Conservation (phyloP, 805 yeast species). For the Starmera caribaea region DNA sequence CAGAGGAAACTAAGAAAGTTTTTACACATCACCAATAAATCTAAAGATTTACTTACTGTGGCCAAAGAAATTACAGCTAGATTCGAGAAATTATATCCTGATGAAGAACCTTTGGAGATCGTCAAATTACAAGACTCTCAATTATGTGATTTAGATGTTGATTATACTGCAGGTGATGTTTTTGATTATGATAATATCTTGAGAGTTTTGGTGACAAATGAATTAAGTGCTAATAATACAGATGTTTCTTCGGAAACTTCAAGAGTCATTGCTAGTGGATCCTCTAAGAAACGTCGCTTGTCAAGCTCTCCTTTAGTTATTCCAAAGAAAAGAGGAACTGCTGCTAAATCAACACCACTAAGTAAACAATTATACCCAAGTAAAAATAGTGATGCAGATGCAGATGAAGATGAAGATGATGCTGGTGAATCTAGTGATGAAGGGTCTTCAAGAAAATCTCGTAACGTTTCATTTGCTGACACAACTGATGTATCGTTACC, state of each 20-base stretch:
- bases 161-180: constrained; percentile 54
- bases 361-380: constrained; percentile 29
- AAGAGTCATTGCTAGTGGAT: neutral
- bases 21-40: constrained; percentile 49
- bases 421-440: constrained; percentile 3
- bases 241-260: neutral
- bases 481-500: constrained; percentile 24
- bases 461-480: constrained; percentile 22
- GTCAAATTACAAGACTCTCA: constrained; percentile 57
- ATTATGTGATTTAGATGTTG: constrained; percentile 74
- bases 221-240: constrained; percentile 17
- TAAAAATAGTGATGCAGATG: constrained; percentile 1
- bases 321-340: constrained; percentile 17
- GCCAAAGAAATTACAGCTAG: constrained; percentile 45
- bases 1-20: constrained; percentile 37
- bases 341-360: constrained; percentile 26
- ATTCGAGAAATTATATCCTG: constrained; percentile 57
- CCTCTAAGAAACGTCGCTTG: constrained; percentile 12
- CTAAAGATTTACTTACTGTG: constrained; percentile 36
- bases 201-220: constrained; percentile 33
- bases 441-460: constrained; percentile 3
- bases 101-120: constrained; percentile 43
- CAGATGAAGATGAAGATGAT: constrained; percentile 20
- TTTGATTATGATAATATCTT: constrained; percentile 42
- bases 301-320: constrained; percentile 11